A percentile compares a stretch with the other conserved stretches of the same genome.
phyloP scores from a whole-genome alignment of 2,329 filamentous ascomycete species.

The Arthrobotrys entomopaga region DNA sequence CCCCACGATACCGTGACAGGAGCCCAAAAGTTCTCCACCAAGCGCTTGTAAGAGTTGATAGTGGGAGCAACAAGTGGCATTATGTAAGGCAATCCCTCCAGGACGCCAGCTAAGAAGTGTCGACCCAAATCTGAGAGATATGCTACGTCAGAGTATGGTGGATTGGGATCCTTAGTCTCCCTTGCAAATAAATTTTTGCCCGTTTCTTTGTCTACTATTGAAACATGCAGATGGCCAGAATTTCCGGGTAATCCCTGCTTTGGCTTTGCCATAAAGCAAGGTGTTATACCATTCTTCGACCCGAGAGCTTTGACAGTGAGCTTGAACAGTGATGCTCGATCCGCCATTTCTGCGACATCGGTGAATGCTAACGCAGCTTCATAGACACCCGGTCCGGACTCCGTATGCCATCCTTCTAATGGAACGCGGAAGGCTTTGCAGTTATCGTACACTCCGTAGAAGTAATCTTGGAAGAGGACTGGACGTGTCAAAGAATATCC shows the following conservation, averaged over 20 bases:
- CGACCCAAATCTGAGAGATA: constrained; percentile 87
- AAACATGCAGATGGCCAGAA: constrained; percentile 95
- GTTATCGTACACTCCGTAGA: constrained; percentile 84
- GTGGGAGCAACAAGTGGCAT: constrained; percentile 96
- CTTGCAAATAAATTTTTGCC: constrained; percentile 86
- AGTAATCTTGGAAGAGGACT: constrained; percentile 90
- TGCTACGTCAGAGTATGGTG: constrained; percentile 78
- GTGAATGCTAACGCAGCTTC: constrained; percentile 92
- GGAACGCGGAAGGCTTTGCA: constrained; percentile 79
- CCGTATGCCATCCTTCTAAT: constrained; percentile 95
- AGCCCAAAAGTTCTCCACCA: constrained; percentile 99
- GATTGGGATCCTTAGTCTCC: constrained; percentile 74
- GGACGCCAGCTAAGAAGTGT: constrained; percentile 89
- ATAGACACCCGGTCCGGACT: constrained; percentile 92
- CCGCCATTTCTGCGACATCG: constrained; percentile 88
- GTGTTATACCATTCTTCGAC: constrained; percentile 87
- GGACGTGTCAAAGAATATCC: constrained; percentile 89
- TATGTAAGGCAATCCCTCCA: constrained; percentile 88
- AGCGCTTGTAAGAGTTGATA: constrained; percentile 95
- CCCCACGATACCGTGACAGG: constrained; percentile 98
- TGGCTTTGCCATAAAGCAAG: constrained; percentile 99
- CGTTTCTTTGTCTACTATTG: constrained; percentile 76
- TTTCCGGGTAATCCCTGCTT: constrained; percentile 90
- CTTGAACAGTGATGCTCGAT: constrained; percentile 92
- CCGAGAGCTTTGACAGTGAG: constrained; percentile 90